Conservation (phyloP, 2,329 filamentous ascomycete species). For the Curvularia spicifera region DNA sequence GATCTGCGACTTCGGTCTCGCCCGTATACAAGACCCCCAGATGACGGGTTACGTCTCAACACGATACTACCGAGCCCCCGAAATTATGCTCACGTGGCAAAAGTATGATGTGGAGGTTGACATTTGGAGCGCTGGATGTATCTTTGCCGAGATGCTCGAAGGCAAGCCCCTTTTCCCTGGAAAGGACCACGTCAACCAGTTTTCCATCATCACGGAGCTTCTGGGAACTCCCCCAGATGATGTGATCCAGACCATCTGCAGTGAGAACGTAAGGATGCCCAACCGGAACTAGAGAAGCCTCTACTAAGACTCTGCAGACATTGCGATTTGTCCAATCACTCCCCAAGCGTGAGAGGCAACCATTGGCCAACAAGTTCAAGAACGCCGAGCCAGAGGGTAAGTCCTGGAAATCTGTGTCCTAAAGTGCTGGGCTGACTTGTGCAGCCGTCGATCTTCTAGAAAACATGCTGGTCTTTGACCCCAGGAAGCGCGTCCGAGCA, state of each 20-base stretch:
- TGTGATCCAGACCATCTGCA: constrained; percentile 98
- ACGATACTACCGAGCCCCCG: constrained; percentile 95
- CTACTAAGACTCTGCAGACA: constrained; percentile 64
- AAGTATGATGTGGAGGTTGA: constrained; percentile 99
- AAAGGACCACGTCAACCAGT: constrained; percentile 99
- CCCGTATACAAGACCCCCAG: constrained; percentile 97
- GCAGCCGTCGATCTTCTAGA: constrained; percentile 91
- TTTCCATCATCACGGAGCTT: constrained; percentile 98
- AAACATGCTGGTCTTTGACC: constrained; percentile 97
- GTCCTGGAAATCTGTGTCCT: constrained; percentile 31
- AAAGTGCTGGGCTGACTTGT: constrained; percentile 9
- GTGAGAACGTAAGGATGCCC: constrained; percentile 77
- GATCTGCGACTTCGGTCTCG: constrained; percentile 98
- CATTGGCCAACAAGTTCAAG: constrained; percentile 87
- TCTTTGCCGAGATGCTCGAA: constrained; percentile 99
- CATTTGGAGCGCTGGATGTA: constrained; percentile 98
- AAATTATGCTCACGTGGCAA: constrained; percentile 99
- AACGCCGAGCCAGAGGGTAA: constrained; percentile 86
- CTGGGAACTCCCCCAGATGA: constrained; percentile 96
- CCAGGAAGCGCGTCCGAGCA: constrained; percentile 92
- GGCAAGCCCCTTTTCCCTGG: constrained; percentile 97
- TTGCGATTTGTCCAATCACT: constrained; percentile 96
- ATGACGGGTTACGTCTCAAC: constrained; percentile 99
- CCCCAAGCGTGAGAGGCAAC: constrained; percentile 90
- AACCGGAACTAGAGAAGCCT: not conserved